Conservation (phyloP, 2,329 filamentous ascomycete species). For the Cercospora beticola region DNA sequence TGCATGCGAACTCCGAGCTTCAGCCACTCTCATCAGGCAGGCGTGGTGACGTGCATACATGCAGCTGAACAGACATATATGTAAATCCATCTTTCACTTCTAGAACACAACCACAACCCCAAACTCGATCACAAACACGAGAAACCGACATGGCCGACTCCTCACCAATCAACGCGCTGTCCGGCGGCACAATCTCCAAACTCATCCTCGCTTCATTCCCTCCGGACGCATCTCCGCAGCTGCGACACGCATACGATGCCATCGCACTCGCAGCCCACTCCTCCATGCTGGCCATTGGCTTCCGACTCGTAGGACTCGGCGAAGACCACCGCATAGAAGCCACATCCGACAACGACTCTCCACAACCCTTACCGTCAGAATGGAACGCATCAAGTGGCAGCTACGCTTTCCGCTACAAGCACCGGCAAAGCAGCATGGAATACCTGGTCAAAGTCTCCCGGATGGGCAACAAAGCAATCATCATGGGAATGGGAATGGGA, state of each 20-base stretch:
- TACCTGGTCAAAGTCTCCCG: slow-evolving; percentile 80
- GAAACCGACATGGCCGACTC: slow-evolving; percentile 1
- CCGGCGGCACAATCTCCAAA: slow-evolving; percentile 43
- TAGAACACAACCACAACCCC: background rate
- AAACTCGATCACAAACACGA: background rate
- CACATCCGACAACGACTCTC: slow-evolving; percentile 42
- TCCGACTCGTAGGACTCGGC: slow-evolving; percentile 77
- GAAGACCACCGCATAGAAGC: slow-evolving; percentile 69
- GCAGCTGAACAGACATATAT: slow-evolving; percentile 1
- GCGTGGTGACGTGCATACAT: slow-evolving; percentile 2
- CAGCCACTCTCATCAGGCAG: background rate
- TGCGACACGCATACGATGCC: slow-evolving; percentile 75
- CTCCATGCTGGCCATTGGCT: slow-evolving; percentile 76
- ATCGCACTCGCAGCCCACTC: slow-evolving; percentile 82
- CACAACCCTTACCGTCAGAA: slow-evolving; percentile 65
- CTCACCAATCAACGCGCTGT: slow-evolving; percentile 44
- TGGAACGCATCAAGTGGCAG: slow-evolving; percentile 76
- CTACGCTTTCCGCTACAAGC: slow-evolving; percentile 82
- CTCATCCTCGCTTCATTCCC: slow-evolving; percentile 49
- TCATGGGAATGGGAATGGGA: slow-evolving; percentile 74
- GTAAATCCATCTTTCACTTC: background rate
- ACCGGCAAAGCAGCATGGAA: slow-evolving; percentile 79
- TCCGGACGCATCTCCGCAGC: slow-evolving; percentile 39
- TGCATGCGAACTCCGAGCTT: background rate
- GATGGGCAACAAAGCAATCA: slow-evolving; percentile 78